Evolutionary conservation across 2,329 filamentous ascomycete genomes (phyloP).

Genomic region (Cytospora schulzeri): DNA sequence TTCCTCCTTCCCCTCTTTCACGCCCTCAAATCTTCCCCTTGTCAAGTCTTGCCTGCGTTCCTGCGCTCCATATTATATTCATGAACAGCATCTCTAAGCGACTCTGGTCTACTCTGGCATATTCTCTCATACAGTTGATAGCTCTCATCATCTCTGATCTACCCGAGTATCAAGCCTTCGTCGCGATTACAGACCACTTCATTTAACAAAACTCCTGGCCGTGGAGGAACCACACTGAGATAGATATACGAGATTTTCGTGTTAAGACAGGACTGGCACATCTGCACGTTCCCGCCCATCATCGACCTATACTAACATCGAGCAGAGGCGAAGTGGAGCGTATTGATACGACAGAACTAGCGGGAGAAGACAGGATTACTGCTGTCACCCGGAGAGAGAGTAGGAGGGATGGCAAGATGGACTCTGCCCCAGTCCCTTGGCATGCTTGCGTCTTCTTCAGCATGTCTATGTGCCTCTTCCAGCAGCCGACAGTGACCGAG

Average conservation of each 20-base stretch:
- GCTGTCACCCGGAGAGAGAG: not conserved
- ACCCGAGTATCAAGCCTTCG: not conserved
- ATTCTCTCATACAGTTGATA: not conserved
- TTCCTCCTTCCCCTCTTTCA: not conserved
- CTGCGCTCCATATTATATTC: not conserved
- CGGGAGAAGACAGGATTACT: not conserved
- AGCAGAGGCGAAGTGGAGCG: not conserved
- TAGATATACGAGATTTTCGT: not conserved
- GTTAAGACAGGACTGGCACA: not conserved
- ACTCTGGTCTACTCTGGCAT: not conserved
- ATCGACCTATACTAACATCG: not conserved
- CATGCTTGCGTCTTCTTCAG: not conserved
- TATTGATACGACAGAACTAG: not conserved
- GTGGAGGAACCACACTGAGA: not conserved
- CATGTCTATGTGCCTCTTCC: not conserved
- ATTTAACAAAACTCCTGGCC: not conserved
- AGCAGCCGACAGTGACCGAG: slow-evolving; percentile 12
- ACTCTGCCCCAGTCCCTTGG: not conserved
- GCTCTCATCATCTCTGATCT: not conserved
- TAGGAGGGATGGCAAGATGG: not conserved
- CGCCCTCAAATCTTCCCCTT: not conserved
- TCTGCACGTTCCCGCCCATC: not conserved
- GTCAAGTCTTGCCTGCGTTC: not conserved
- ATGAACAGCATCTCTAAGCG: not conserved
- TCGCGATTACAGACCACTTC: not conserved